phyloP scores from a whole-genome alignment of 164 flowering plant genomes.

The Pachysandra terminalis region DNA sequence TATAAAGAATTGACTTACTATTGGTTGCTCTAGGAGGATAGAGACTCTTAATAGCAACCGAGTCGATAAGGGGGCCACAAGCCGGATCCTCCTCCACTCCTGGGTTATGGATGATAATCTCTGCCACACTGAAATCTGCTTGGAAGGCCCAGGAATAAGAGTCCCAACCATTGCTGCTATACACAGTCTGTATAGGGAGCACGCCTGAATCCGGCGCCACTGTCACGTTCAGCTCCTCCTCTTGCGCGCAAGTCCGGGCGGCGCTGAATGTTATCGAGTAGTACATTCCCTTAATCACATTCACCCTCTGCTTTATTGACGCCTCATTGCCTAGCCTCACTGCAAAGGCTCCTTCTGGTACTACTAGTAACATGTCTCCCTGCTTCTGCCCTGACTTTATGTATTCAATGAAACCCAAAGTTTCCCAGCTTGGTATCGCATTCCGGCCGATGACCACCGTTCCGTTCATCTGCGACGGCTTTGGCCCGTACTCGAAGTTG shows the following conservation, averaged over 20 bases:
- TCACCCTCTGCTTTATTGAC: conserved; percentile 54
- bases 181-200: conserved; percentile 64
- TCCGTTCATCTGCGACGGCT: conserved; percentile 56
- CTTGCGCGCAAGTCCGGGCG: conserved; percentile 75
- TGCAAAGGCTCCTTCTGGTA: conserved; percentile 75
- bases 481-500: conserved; percentile 74
- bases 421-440: conserved; percentile 73
- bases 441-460: conserved; percentile 40
- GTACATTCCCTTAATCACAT: conserved; percentile 37
- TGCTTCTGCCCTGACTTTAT: conserved; percentile 77
- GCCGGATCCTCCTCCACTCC: conserved; percentile 95
- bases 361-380: conserved; percentile 82
- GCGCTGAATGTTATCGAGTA: conserved; percentile 72
- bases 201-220: conserved; percentile 43
- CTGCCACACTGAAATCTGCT: conserved; percentile 26
- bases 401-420: conserved; percentile 75
- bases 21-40: conserved; percentile 64
- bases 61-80: conserved; percentile 91
- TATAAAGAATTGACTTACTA: conserved; percentile 41
- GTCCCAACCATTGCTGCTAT: conserved; percentile 70
- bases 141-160: conserved; percentile 53
- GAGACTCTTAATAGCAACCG: conserved; percentile 58
- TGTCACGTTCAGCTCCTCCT: conserved; percentile 54
- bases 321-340: conserved; percentile 85
- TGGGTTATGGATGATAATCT: conserved; percentile 59